These are phyloP conservation scores for Spinacia oleracea DNA, from an alignment of 179 eudicot genomes.

Conservation along the genomic window DNA sequence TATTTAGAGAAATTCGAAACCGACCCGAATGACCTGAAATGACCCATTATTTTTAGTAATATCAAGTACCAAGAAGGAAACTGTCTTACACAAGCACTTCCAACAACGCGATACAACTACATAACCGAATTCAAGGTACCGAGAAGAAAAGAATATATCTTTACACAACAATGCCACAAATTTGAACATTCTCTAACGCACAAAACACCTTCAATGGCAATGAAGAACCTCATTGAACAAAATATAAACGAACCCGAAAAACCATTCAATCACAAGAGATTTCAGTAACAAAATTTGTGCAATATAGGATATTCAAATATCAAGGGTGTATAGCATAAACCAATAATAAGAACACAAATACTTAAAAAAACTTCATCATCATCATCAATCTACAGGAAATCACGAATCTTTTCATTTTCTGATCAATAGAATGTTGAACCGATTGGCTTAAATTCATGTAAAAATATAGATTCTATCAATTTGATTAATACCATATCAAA, in stretches of 20 bases:
- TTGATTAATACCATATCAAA: background rate
- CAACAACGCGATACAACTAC: no score
- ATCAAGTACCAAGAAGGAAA: no score
- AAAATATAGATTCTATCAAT: background rate
- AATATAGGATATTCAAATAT: background rate
- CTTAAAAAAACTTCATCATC: background rate
- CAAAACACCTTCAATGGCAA: background rate
- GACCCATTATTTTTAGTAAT: no score
- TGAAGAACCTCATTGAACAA: background rate
- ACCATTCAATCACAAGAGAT: background rate
- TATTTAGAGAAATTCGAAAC: no score
- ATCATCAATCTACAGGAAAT: background rate
- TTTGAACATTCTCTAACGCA: background rate
- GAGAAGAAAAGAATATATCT: no score
- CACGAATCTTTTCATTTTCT: background rate
- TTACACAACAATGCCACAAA: background rate
- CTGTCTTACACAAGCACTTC: no score
- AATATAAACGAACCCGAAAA: background rate
- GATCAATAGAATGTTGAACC: background rate
- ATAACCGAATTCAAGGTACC: no score
- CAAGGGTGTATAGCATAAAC: background rate
- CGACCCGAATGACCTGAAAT: no score
- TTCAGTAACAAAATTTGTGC: background rate
- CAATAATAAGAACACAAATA: background rate
- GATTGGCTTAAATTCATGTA: no score